Evolutionary conservation across 2,329 filamentous ascomycete genomes (phyloP), one percentile per base, ranked within the genome.

Genomic region (Cordyceps sp.): DNA sequence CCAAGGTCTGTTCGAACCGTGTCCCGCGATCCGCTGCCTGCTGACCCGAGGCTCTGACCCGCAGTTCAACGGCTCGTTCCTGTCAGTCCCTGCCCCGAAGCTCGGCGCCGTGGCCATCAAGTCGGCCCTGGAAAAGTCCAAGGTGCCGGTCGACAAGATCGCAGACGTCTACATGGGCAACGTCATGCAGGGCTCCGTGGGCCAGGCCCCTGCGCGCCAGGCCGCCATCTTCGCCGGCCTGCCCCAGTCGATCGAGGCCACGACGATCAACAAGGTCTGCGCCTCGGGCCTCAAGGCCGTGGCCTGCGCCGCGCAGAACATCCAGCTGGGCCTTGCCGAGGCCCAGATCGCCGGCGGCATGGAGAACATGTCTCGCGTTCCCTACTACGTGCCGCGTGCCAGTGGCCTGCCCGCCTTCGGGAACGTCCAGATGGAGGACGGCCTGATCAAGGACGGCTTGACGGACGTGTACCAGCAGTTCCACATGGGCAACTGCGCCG

Each of bases 91-190:
- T 4, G 88, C 86, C 9, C 80, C 90, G n/a, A 69, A 81, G 48
- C 78, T 98, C 29, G 90, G 83, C 42, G 84, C 88, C 20, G 75
- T 77, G 13, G 90, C 86, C 36, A 96, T 98, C 62, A 90, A 86
- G 56, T 79, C 84, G 29, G 90, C 90, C 19, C 58, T 98, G 33
- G 71, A 78, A 44, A 93, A 90, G 57, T 92, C 86, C 32, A 77
- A 74, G 41, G 69, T 96, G 6, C 86, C 90, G 2, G 55, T 73
- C 32, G 73, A 78, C 22, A 80, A 79, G 50, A 83, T 96, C 47
- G 80, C 78, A 40, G 81, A 93, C 57, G 84, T 96, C 13, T 96
- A 96, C 62, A 93, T 96, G 82, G 90, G 90, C 50, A 93, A 94
- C 48, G 90, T 96, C 9, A 68, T 96, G 26, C 78, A 85, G 54